Evolutionary conservation across 2,329 filamentous ascomycete genomes (phyloP).

Genomic region (Fusarium nygamai): DNA sequence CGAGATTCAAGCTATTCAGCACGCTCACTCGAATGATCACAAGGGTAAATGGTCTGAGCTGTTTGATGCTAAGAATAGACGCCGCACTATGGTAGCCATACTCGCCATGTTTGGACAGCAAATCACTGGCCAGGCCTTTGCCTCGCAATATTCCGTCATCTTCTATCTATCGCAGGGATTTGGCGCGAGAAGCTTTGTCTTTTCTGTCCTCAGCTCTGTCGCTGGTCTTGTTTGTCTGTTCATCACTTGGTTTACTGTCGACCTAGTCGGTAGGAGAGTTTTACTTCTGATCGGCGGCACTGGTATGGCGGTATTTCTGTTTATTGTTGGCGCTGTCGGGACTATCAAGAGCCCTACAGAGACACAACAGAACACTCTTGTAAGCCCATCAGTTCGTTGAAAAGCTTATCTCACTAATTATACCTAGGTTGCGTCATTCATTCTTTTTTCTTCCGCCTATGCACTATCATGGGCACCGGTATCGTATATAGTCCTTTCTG

Average conservation of each 20-base stretch:
- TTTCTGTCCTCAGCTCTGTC: conserved; percentile 30
- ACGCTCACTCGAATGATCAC: background rate
- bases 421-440: conserved; percentile 38
- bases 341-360: background rate
- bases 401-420: fast-evolving
- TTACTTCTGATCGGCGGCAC: background rate
- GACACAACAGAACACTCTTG: background rate
- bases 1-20: background rate
- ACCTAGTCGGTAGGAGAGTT: background rate
- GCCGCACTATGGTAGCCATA: conserved; percentile 37
- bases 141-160: conserved; percentile 44
- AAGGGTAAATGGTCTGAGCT: background rate
- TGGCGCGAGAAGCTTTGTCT: conserved; percentile 37
- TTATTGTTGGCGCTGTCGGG: background rate
- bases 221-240: background rate
- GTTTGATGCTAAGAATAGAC: background rate
- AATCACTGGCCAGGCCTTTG: conserved; percentile 47
- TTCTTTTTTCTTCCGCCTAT: conserved; percentile 40
- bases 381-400: background rate
- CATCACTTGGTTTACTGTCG: conserved; percentile 28
- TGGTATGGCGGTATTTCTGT: background rate
- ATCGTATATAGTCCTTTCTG: conserved; percentile 43
- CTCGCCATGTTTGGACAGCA: conserved; percentile 47
- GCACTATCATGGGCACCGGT: conserved; percentile 44
- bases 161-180: conserved; percentile 46